These are phyloP conservation scores for Solanum sejunctum DNA, from an alignment of 257 asterid genomes.

Conservation along the genomic window DNA sequence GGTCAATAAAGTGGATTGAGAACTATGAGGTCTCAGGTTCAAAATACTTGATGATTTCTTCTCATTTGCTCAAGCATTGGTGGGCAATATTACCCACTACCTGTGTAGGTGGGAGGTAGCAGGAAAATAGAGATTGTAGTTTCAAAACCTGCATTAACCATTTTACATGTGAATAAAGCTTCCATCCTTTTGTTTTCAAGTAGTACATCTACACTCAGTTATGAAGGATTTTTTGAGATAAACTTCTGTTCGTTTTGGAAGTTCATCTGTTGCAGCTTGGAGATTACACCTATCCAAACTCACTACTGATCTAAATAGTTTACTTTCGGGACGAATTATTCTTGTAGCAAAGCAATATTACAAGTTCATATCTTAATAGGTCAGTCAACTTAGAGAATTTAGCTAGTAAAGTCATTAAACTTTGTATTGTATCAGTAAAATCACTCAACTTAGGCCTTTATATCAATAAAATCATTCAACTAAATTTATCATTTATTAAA, in stretches of 20 bases:
- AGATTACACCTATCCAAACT: neutral
- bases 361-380: neutral
- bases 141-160: neutral
- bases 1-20: neutral
- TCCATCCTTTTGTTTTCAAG: neutral
- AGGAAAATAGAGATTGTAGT: neutral
- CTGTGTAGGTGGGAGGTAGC: neutral
- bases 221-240: neutral
- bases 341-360: neutral
- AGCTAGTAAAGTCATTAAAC: too few species aligned
- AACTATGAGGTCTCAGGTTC: neutral
- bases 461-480: too few species aligned
- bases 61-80: neutral
- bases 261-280: neutral
- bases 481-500: too few species aligned
- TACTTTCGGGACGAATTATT: neutral
- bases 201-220: neutral
- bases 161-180: neutral
- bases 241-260: conserved; percentile 9
- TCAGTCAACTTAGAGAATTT: too few species aligned
- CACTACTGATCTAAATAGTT: neutral
- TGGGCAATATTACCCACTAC: neutral
- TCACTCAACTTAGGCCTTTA: too few species aligned
- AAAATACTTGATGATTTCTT: neutral
- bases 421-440: too few species aligned